A percentile compares a stretch with the other conserved stretches of the same genome.
Conservation (phyloP, 306 rosid genomes). For the Rosa multiflora region DNA sequence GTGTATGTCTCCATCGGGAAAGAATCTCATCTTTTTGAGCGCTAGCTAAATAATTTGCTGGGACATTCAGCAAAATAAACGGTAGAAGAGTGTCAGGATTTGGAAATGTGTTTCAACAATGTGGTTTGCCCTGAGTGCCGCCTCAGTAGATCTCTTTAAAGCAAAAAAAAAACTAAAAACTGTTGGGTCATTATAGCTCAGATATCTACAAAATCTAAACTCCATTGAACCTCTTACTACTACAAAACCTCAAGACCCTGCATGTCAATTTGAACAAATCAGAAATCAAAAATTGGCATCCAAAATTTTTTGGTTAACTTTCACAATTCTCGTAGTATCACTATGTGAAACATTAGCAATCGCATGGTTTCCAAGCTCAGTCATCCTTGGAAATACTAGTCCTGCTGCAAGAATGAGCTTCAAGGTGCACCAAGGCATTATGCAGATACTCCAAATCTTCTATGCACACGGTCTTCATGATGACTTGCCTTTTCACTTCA, state of each 20-base stretch:
- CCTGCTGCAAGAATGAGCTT: conserved; percentile 1
- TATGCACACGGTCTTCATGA: neutral
- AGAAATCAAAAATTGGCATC: conserved; percentile 1
- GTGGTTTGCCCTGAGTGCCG: neutral
- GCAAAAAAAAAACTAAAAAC: neutral
- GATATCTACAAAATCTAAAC: neutral
- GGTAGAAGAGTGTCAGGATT: neutral
- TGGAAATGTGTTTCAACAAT: neutral
- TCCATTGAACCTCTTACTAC: neutral
- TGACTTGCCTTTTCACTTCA: conserved; percentile 11
- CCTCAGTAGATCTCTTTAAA: too few species aligned
- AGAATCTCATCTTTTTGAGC: neutral
- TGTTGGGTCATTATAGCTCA: neutral
- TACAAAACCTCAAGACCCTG: neutral
- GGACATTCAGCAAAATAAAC: neutral
- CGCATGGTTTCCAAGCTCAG: neutral
- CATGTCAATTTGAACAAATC: neutral
- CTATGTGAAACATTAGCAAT: neutral
- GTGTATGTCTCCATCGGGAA: neutral
- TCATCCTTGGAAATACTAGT: neutral
- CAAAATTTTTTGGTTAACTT: neutral
- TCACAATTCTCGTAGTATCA: neutral
- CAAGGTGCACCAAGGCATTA: conserved; percentile 18
- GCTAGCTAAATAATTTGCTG: neutral
- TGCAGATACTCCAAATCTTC: conserved; percentile 33